phyloP scores from a whole-genome alignment of 148 eudicot species.

The Cornus kousa region DNA sequence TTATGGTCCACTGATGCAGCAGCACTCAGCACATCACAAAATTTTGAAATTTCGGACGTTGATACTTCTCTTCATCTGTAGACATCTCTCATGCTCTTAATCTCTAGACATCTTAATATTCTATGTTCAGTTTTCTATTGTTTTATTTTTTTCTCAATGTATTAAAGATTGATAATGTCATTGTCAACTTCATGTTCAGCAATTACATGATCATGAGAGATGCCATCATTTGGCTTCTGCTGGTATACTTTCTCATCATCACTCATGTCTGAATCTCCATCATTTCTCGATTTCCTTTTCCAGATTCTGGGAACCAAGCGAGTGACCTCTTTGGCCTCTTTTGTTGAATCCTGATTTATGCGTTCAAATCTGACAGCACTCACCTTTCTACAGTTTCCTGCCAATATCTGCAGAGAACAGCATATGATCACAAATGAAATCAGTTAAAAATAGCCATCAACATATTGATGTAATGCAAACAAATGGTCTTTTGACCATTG shows the following conservation, averaged over 20 bases:
- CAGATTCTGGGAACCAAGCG: not conserved
- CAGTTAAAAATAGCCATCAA: not conserved
- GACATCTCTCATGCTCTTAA: not conserved
- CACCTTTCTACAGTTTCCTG: not conserved
- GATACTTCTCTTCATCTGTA: conserved; percentile 26
- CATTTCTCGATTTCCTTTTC: not conserved
- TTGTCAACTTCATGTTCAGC: not conserved
- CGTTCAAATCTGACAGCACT: not conserved
- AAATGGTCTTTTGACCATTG: not conserved
- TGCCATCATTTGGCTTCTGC: not conserved
- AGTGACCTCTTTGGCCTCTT: not conserved
- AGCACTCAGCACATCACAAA: not conserved
- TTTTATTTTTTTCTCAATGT: not conserved
- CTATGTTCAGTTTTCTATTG: not conserved
- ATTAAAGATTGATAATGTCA: not conserved
- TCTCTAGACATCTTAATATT: not conserved
- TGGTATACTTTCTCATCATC: not conserved
- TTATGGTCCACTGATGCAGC: not conserved
- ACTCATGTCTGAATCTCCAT: not conserved
- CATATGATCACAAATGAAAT: not conserved
- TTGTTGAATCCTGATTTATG: not conserved
- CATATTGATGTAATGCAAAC: not conserved
- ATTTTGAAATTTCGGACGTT: conserved; percentile 10
- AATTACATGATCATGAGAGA: not conserved
- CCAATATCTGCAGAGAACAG: not conserved